phyloP scores from a whole-genome alignment of 2,329 filamentous ascomycete species.

The Lecanosticta acicola region DNA sequence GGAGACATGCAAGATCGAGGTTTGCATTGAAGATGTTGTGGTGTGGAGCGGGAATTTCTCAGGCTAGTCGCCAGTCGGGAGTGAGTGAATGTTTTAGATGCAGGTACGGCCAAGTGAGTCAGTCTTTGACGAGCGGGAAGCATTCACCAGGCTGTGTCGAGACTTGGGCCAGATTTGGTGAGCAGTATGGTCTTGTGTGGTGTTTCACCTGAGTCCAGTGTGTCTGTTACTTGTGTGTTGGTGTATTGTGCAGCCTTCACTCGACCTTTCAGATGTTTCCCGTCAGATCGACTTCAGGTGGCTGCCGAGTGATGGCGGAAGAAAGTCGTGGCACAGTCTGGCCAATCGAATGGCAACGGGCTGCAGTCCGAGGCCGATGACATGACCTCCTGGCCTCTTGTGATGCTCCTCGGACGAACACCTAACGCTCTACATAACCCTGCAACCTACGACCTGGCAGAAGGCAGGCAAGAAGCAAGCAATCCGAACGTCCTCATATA shows the following conservation, averaged over 20 bases:
- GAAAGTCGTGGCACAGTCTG: background rate
- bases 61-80: conserved; percentile 2
- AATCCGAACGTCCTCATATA: too few relatives aligned
- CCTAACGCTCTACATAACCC: too few relatives aligned
- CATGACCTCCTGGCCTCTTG: background rate
- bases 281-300: too few relatives aligned
- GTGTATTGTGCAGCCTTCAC: too few relatives aligned
- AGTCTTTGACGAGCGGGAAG: conserved; percentile 13
- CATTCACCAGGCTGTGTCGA: conserved; percentile 13
- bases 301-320: background rate
- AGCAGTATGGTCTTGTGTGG: too few relatives aligned
- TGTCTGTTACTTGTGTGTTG: too few relatives aligned
- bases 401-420: too few relatives aligned
- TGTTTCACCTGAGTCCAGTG: too few relatives aligned
- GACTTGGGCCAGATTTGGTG: background rate
- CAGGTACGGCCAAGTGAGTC: conserved; percentile 15
- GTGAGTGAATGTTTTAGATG: conserved; percentile 4
- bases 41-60: background rate
- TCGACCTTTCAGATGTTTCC: too few relatives aligned
- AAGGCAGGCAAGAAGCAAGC: too few relatives aligned
- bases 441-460: too few relatives aligned
- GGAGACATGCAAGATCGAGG: conserved; percentile 29
- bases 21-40: conserved; percentile 16
- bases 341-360: background rate
- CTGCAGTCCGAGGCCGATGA: background rate